These are phyloP conservation scores for Colletotrichum plurivorum DNA, from an alignment of 2,329 filamentous ascomycete genomes.

Conservation along the genomic window DNA sequence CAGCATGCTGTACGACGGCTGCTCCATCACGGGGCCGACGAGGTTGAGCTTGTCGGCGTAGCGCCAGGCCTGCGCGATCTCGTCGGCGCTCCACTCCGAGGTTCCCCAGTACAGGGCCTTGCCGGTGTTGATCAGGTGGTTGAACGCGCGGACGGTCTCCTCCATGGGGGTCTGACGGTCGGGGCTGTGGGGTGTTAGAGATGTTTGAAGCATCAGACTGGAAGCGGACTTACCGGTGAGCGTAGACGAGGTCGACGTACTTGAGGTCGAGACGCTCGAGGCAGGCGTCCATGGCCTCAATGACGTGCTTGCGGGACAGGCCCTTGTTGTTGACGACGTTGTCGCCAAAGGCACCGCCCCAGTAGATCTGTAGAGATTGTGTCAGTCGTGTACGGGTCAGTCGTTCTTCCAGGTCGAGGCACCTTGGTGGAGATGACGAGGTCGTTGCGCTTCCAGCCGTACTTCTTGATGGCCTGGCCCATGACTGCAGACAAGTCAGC, in stretches of 20 bases:
- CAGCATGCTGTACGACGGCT: conserved; percentile 77
- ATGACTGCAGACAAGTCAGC: conserved; percentile 58
- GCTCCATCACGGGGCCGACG: conserved; percentile 76
- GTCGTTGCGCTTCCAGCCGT: conserved; percentile 73
- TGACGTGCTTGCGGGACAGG: conserved; percentile 77
- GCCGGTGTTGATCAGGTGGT: conserved; percentile 76
- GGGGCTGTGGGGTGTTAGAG: conserved; percentile 50
- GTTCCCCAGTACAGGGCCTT: conserved; percentile 81
- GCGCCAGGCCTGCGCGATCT: conserved; percentile 75
- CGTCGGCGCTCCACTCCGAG: conserved; percentile 76
- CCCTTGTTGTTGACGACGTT: conserved; percentile 77
- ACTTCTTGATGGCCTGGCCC: conserved; percentile 72
- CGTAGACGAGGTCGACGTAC: conserved; percentile 79
- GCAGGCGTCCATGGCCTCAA: conserved; percentile 74
- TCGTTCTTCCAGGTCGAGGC: conserved; percentile 18
- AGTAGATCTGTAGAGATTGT: conserved; percentile 67
- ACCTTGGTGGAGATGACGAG: conserved; percentile 74
- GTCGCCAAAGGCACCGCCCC: conserved; percentile 71
- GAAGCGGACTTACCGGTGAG: conserved; percentile 63
- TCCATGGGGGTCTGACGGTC: conserved; percentile 79
- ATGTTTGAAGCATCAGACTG: no score
- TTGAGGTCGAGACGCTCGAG: conserved; percentile 70
- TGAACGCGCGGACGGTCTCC: conserved; percentile 79
- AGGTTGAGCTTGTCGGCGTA: conserved; percentile 72
- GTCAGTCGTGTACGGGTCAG: conserved; percentile 18